Percentiles rank a stretch among this genome's conserved stretches.
Conservation (phyloP, 2,329 filamentous ascomycete species). For the Scleromitrula shiraiana region DNA sequence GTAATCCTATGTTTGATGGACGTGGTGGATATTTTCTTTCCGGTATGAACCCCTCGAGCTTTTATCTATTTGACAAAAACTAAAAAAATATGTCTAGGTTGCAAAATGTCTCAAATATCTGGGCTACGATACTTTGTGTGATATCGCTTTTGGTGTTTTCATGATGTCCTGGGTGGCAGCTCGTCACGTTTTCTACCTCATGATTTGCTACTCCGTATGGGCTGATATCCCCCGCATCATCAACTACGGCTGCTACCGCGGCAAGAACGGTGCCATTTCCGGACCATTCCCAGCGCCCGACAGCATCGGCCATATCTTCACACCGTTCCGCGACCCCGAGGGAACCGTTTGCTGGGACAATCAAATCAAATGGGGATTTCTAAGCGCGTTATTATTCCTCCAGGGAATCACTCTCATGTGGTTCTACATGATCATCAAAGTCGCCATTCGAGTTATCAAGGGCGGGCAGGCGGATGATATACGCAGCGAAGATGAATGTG, state of each 20-base stretch:
- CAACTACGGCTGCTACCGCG: conserved; percentile 62
- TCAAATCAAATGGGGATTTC: conserved; percentile 67
- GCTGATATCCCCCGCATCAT: conserved; percentile 55
- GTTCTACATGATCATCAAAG: conserved; percentile 81
- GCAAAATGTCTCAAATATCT: conserved; percentile 94
- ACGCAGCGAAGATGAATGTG: conserved; percentile 78
- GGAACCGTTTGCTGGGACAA: conserved; percentile 75
- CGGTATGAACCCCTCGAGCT: conserved; percentile 42
- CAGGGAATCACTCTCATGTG: conserved; percentile 77
- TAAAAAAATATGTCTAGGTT: conserved; percentile 41
- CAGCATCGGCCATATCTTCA: conserved; percentile 55
- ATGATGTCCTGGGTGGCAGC: conserved; percentile 76
- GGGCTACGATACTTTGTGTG: conserved; percentile 67
- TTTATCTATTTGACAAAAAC: conserved; percentile 2
- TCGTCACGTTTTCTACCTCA: conserved; percentile 73
- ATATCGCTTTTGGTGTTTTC: conserved; percentile 77
- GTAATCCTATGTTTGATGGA: conserved; percentile 91
- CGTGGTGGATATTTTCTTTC: conserved; percentile 78
- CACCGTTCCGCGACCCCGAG: conserved; percentile 63
- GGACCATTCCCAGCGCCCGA: conserved; percentile 45
- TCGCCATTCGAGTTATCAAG: conserved; percentile 71
- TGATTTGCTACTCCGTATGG: conserved; percentile 77
- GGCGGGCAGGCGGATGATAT: conserved; percentile 76
- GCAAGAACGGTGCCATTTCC: conserved; percentile 44
- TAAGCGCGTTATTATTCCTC: conserved; percentile 67